Evolutionary conservation across 192 early-diverging fungal genomes (phyloP).

Genomic region (Rhizophagus clarus): DNA sequence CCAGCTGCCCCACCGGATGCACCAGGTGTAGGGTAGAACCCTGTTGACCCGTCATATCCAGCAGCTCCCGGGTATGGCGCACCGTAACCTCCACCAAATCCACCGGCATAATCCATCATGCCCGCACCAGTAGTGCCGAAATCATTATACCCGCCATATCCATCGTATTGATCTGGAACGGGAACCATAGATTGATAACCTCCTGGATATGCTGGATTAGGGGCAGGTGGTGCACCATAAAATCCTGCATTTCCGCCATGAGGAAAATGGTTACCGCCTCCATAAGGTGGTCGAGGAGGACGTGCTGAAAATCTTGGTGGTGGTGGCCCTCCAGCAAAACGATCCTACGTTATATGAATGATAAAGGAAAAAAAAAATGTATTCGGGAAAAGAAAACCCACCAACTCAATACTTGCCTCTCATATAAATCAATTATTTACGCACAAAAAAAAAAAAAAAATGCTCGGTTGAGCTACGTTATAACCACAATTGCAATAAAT

Average conservation of each 20-base stretch:
- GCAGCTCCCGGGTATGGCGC: constrained; percentile 13
- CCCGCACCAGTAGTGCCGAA: constrained; percentile 30
- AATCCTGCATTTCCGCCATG: constrained; percentile 22
- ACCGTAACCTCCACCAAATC: constrained; percentile 25
- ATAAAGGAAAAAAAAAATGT: constrained; percentile 4
- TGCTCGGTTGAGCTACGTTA: not conserved
- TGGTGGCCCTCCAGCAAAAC: constrained; percentile 38
- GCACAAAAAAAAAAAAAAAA: not conserved
- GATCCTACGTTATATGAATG: constrained; percentile 34
- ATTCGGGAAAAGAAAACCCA: constrained; percentile 34
- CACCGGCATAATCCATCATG: constrained; percentile 36
- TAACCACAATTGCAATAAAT: constrained; percentile 3
- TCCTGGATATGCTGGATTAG: constrained; percentile 7
- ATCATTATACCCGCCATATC: constrained; percentile 28
- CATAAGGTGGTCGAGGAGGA: constrained; percentile 20
- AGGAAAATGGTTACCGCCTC: constrained; percentile 7
- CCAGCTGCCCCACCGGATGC: constrained; percentile 34
- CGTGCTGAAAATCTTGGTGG: constrained; percentile 30
- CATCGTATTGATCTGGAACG: constrained; percentile 32
- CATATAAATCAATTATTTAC: not conserved
- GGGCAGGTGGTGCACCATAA: constrained; percentile 6
- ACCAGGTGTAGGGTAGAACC: constrained; percentile 14
- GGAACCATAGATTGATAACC: constrained; percentile 19
- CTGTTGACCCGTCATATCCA: constrained; percentile 26
- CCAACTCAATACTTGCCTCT: constrained; percentile 29